phyloP scores from a whole-genome alignment of 805 yeast species.

The Hanseniaspora meyeri region DNA sequence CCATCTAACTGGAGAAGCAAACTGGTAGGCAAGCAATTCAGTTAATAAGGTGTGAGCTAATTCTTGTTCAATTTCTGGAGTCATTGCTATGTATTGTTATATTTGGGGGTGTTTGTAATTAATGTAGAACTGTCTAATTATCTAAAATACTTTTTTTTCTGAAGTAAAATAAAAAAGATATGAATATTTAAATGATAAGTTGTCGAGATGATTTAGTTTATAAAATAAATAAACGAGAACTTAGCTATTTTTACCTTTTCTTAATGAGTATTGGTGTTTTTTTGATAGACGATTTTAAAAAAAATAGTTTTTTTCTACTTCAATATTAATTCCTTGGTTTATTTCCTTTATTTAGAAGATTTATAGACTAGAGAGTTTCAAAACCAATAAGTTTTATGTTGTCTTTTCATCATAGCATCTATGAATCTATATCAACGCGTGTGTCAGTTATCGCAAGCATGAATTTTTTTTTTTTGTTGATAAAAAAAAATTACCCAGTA shows the following conservation, averaged over 20 bases:
- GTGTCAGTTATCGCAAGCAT: background rate
- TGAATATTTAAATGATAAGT: background rate
- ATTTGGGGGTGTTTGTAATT: background rate
- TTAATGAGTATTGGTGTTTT: background rate
- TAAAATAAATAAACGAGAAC: background rate
- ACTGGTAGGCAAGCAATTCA: conserved; percentile 94
- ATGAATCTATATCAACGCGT: background rate
- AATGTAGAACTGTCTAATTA: conserved; percentile 1
- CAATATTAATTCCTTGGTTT: background rate
- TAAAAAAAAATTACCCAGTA: background rate
- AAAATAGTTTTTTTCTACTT: background rate
- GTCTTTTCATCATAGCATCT: no score
- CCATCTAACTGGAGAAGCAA: conserved; percentile 99
- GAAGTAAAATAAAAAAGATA: background rate
- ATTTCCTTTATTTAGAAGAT: no score
- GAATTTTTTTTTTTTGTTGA: background rate
- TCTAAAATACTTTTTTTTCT: background rate
- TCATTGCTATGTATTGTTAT: conserved; percentile 25
- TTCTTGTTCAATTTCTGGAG: conserved; percentile 94
- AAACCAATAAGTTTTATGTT: no score
- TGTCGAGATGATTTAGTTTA: background rate
- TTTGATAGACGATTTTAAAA: background rate
- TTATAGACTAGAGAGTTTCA: background rate
- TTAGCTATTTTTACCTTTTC: background rate
- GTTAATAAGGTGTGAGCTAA: conserved; percentile 88